Conservation (phyloP, 768 basidiomycete species). For the Pisolithus orientalis region DNA sequence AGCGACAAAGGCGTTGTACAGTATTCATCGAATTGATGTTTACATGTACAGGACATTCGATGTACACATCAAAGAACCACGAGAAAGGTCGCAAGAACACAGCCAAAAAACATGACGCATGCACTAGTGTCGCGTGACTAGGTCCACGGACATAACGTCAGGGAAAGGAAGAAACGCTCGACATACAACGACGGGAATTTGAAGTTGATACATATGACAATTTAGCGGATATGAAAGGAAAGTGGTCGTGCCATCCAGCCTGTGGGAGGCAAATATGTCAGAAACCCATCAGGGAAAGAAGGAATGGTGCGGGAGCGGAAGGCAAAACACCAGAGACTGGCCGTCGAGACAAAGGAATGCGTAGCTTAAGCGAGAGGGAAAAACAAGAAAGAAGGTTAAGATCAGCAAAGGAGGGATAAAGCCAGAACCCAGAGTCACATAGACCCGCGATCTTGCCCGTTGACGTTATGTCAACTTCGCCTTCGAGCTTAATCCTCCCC, state of each 20-base stretch:
- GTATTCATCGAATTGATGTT: too few species aligned
- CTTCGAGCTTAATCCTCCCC: slow-evolving; percentile 7
- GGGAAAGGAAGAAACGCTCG: not conserved
- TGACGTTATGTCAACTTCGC: not conserved
- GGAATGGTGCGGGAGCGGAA: not conserved
- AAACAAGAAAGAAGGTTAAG: too few species aligned
- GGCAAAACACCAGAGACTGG: not conserved
- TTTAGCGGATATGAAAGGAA: not conserved
- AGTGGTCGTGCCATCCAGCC: not conserved
- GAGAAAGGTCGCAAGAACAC: too few species aligned
- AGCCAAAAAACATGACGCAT: too few species aligned
- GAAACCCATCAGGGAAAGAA: not conserved
- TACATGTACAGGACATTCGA: not conserved
- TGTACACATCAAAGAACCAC: not conserved
- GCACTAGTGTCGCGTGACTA: too few species aligned
- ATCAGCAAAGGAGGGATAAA: too few species aligned
- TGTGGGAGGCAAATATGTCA: not conserved
- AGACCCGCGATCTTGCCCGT: not conserved
- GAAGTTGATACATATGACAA: not conserved
- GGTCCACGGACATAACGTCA: too few species aligned
- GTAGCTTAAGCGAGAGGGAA: not conserved
- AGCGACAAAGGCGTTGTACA: too few species aligned
- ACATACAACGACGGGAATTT: not conserved
- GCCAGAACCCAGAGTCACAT: not conserved
- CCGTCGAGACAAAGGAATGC: not conserved